A percentile compares a stretch with the other conserved stretches of the same genome.
Conservation (phyloP, 2,329 filamentous ascomycete genomes). For the Xylaria sp. region DNA sequence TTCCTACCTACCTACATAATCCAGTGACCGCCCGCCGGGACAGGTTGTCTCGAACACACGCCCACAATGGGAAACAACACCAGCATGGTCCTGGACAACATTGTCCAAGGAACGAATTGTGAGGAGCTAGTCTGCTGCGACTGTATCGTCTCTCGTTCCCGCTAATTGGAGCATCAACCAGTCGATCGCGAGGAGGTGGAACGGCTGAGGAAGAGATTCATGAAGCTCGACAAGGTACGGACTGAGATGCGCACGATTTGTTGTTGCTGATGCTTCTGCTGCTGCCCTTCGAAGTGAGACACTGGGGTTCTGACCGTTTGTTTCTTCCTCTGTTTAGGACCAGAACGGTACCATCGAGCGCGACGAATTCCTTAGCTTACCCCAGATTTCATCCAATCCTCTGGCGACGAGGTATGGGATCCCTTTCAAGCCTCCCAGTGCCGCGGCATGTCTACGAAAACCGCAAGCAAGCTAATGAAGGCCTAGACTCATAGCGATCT, state of each 20-base stretch:
- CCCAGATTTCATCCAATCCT: constrained; percentile 96
- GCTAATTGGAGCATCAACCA: constrained; percentile 36
- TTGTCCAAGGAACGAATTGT: constrained; percentile 97
- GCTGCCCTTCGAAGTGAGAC: background rate
- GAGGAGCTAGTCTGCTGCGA: constrained; percentile 31
- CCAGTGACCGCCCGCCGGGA: constrained; percentile 20
- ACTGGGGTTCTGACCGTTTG: constrained; percentile 8
- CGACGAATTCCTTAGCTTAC: constrained; percentile 94
- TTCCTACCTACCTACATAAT: background rate
- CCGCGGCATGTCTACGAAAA: no score
- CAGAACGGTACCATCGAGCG: constrained; percentile 98
- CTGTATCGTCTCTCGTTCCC: background rate
- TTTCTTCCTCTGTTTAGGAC: constrained; percentile 53
- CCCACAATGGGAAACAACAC: constrained; percentile 61
- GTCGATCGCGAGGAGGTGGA: constrained; percentile 98
- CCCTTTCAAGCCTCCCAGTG: no score
- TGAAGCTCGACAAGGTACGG: constrained; percentile 95
- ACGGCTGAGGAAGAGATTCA: constrained; percentile 90
- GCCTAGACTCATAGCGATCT: constrained; percentile 91
- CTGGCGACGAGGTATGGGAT: constrained; percentile 75
- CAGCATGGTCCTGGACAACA: constrained; percentile 81
- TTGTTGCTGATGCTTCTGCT: background rate
- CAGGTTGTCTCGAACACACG: background rate
- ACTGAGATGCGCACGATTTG: background rate
- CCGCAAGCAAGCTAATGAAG: constrained; percentile 1